Conservation (phyloP, 176 grass and related monocot species). For the Ampelocalamus luodianensis region DNA sequence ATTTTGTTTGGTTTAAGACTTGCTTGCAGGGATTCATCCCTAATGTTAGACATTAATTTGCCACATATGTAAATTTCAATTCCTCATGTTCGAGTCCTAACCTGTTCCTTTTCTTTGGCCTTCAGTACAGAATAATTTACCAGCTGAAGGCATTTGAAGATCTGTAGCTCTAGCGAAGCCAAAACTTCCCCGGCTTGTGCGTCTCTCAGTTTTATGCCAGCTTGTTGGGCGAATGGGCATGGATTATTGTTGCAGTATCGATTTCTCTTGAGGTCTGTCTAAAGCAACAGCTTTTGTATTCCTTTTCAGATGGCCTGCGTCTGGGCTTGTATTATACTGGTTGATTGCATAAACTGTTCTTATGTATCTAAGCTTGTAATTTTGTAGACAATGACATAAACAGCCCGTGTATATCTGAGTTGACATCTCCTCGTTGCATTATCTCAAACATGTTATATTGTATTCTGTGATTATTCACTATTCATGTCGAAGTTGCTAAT, state of each 20-base stretch:
- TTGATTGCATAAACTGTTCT: conserved; percentile 51
- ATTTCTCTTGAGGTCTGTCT: conserved; percentile 32
- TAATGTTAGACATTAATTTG: background rate
- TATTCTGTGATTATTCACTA: background rate
- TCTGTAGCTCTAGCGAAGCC: conserved; percentile 34
- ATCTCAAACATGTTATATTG: conserved; percentile 12
- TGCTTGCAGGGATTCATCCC: background rate
- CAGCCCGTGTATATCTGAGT: conserved; percentile 43
- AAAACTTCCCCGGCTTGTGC: conserved; percentile 35
- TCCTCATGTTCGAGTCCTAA: background rate
- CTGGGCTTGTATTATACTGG: conserved; percentile 48
- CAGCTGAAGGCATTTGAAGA: conserved; percentile 39
- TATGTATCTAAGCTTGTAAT: conserved; percentile 58
- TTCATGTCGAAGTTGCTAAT: background rate
- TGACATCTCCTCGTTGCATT: conserved; percentile 33
- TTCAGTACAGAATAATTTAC: conserved; percentile 42
- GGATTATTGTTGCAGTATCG: conserved; percentile 39
- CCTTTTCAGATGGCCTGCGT: conserved; percentile 15
- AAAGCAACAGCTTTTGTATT: conserved; percentile 39
- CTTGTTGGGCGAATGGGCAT: conserved; percentile 28
- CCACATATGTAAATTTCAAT: conserved; percentile 8
- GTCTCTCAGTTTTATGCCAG: conserved; percentile 32
- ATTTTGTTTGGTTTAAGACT: background rate
- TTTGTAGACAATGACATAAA: conserved; percentile 36
- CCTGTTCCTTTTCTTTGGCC: background rate